Evolutionary conservation across 2,329 filamentous ascomycete species (phyloP), one percentile per base, ranked within the genome.

Genomic region (Amphichorda felina): DNA sequence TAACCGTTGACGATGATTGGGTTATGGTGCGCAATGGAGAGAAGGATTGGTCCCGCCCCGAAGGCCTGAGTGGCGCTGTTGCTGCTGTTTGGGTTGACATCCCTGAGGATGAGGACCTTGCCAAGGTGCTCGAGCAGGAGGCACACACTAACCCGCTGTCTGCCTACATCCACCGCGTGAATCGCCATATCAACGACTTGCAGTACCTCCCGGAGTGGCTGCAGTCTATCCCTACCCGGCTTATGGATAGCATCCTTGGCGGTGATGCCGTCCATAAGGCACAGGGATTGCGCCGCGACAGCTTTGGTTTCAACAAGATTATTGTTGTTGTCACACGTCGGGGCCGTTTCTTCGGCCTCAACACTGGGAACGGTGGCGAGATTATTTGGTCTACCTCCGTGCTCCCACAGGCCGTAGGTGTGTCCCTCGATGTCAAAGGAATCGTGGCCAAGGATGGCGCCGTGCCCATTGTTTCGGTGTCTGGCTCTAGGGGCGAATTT

Each of bases 111-210:
- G 82, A 88, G 51, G 71, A 77, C 35, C 64, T 95, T 33, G 86
- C 79, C 5, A 79, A 83, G 53, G 83, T 86, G 21, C 66, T 96
- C 7, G 82, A 94, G 45, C 74, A 83, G 17, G 89, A 98, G 59
- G 82, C 84, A 4, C 82, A 94, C 51, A 82, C 80, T 49, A 94
- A 82, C 51, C 68, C 84, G 3, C 50, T 84, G 5, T 67, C 72
- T 9, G 91, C 91, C n/a, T 98, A 94, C 50, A 61, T 89, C 19
- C 87, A 95, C 58, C 81, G 91, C 11, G 68, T 94, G 11, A 81
- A 72, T 43, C 82, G 91, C 31, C 91, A 98, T 51, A 48, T 86
- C 11, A 67, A 75, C 31, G 91, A 95, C 44, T 66, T 95, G 27
- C 66, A 82, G 50, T 67, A 81, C 45, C 67, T 96, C 4, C 88